Evolutionary conservation across 257 asterid genomes (phyloP), one percentile per base, ranked within the genome.

Genomic region (Jacaranda copaia): DNA sequence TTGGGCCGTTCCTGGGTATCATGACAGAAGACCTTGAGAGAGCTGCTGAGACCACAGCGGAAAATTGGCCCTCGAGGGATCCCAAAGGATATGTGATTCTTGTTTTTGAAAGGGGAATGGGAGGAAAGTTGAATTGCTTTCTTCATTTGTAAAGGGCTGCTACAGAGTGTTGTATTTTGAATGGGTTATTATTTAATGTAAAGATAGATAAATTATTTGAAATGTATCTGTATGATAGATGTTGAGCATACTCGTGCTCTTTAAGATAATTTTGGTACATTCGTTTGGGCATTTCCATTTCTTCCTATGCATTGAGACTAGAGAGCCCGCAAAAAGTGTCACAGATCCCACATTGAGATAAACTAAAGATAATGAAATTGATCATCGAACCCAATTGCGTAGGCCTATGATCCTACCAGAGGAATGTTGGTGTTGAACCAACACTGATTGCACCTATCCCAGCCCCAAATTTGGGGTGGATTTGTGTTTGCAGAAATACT

Each of bases 91-190:
- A 63, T 18, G 49, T 52, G 38, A 32, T 15, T 75, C 14, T 36
- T 67, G 38, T 40, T 43, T 16, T 46, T 19, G 53, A 35, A 32
- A 72, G 53, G 76, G 5, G 40, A 43, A 58, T 20, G 43, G 77
- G 55, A 55, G 55, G 40, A 40, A 40, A 40, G 1, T 40, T 59
- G 43, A 8, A 38, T 20, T 73, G 6, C 6, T 16, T 25, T 43
- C 9, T 58, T 45, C 48, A 8, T 58, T 32, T 58, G 68, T 57
- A n/a, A 57, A 72, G 77, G 56, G 45, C 42, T 38, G 61, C n/a
- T 2, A 10, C 4, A n/a, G 52, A 53, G 49, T 52, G 49, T 3
- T 52, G 51, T 53, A 51, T 70, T 70, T 53, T 4, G 61, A 7
- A n/a, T 35, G 9, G 11, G 70, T 68, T 63, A 16, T 63, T 49